Evolutionary conservation across 2,329 filamentous ascomycete species (phyloP).

Genomic region (Aspergillus japonicus): DNA sequence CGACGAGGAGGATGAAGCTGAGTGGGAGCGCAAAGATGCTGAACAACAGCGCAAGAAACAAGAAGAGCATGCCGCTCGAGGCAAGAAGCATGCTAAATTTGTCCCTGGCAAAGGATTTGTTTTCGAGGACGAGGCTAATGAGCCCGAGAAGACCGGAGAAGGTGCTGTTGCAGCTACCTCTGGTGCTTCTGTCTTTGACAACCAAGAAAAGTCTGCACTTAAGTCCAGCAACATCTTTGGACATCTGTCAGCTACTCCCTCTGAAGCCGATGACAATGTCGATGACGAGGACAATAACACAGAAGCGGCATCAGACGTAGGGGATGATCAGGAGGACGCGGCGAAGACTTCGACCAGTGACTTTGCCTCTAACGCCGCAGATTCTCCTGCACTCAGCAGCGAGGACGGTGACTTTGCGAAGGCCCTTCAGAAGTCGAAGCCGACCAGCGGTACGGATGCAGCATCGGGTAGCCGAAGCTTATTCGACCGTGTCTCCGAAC

Average conservation of each 20-base stretch:
- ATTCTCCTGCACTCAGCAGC: conserved; percentile 16
- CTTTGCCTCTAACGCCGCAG: conserved; percentile 9
- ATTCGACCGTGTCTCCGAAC: conserved; percentile 37
- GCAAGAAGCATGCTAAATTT: conserved; percentile 34
- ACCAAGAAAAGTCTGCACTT: conserved; percentile 26
- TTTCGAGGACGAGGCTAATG: conserved; percentile 27
- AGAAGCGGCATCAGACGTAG: conserved; percentile 24
- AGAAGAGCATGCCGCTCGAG: conserved; percentile 39
- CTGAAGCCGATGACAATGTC: conserved; percentile 26
- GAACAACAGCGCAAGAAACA: conserved; percentile 49
- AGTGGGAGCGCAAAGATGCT: conserved; percentile 49
- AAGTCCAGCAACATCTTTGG: conserved; percentile 39
- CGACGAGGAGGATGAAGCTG: conserved; percentile 51
- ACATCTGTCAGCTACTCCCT: conserved; percentile 33
- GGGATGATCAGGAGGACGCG: conserved; percentile 21
- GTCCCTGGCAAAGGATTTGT: conserved; percentile 35
- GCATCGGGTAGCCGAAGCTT: conserved; percentile 32
- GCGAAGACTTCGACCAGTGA: conserved; percentile 18
- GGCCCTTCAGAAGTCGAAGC: conserved; percentile 23
- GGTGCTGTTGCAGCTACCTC: conserved; percentile 11
- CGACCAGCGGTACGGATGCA: conserved; percentile 11
- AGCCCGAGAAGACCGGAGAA: conserved; percentile 22
- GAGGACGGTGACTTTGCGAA: conserved; percentile 26
- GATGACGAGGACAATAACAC: conserved; percentile 31
- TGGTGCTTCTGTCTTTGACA: conserved; percentile 31